Base-by-base conservation (phyloP, 306 rosid genomes). In the Citrullus mucosospermus region DNA sequence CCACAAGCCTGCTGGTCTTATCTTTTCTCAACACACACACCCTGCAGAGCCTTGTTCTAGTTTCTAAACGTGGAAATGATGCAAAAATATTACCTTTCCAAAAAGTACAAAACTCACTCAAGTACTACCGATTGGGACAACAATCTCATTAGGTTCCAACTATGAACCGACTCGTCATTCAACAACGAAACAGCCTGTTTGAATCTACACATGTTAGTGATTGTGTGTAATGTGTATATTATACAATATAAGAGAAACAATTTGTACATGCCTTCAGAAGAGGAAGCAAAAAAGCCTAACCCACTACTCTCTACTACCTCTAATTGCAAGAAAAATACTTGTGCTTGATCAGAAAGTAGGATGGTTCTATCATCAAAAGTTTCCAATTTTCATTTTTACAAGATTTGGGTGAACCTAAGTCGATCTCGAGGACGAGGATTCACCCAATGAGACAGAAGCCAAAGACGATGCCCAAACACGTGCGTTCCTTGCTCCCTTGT, bases 401-500 rank as follows among this genome's bases (percentile, higher is more conserved):
- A 53, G 77, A 20, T 48, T 54, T 72, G 18, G 16, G 46, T 51
- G 43, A 53, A 74, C 25, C 18, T 54, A 53, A 34, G 78, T 34
- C 3, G 78, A 53, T 51, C 78, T 74, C 16, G 63, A 50, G 11
- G 86, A 84, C 22, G 93, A 84, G 5, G 95, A 81, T 78, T 92
- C 83, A 2, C 92, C 93, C 77, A 89, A 81, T 16, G 97, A 89
- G 75, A 92, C 96, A 6, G 93, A 89, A 53, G 92, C 84, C 63
- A 92, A 81, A 77, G 97, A 90, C 15, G 97, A 92, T 1, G 91
- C 93, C 97, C 92, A 92, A 75, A 89, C 96, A 78, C 87, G 69
- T 17, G 90, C 96, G 25, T 85, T 90, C 84, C 80, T 87, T 0
- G 91, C 90, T 25, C 93, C 86, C 81, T 85, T 86, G n/a, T 84